Base-by-base conservation (phyloP, 1,139 yeast species). In the Debaryomyces nepalensis region DNA sequence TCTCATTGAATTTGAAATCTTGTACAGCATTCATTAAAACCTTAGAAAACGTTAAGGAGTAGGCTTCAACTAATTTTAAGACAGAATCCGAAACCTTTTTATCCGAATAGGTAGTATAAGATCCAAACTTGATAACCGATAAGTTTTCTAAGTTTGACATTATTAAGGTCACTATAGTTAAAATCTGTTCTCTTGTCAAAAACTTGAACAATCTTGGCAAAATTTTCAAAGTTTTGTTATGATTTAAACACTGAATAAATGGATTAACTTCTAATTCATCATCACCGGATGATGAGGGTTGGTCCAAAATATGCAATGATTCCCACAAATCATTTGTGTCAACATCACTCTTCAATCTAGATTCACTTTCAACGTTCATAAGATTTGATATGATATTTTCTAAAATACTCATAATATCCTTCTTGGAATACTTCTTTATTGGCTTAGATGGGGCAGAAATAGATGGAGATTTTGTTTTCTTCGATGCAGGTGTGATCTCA, bases 161-260 rank as follows among this genome's bases (percentile, higher is more conserved):
- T 32, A 93, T 75, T 48, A 88, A 79, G 27, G 95, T 88, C 40
- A 88, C 79, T 45, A 89, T 75, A 21, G 95, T 84, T 53, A 88
- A 72, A 49, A 88, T 82, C 59, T 89, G 95, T 55, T 87, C 90
- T 52, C 85, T 77, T 37, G 79, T 72, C 58, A 93, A 75, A 61
- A 90, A 89, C 59, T 90, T 85, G 74, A 90, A 89, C 47, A 89
- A 77, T 65, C 99, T 82, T 37, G 93, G 91, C 68, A 93, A 83
- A 33, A 90, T 77, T 64, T 89, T 91, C 70, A 89, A 82, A 45
- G 96, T 95, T 68, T 93, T 93, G 58, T 87, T 88, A 59, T 85
- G 88, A 33, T 87, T 81, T 54, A 93, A 74, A 62, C 90, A 83
- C 53, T 90, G 89, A 49, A 90, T 81, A 56, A 93, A 91, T 30